phyloP scores from a whole-genome alignment of 805 yeast genomes.

The Nakazawaea pomicola region DNA sequence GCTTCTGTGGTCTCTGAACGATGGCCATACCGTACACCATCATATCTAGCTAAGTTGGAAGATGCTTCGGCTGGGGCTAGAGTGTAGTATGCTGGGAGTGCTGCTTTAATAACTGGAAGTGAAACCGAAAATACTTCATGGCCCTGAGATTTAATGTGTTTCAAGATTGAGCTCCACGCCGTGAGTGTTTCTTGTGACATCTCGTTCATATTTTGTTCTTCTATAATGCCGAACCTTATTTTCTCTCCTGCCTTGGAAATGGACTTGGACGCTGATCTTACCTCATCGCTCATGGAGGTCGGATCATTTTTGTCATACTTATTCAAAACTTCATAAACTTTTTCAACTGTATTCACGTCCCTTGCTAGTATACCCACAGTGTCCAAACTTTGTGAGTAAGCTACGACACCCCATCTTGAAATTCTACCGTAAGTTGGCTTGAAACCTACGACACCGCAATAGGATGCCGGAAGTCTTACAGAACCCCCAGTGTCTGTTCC shows the following conservation, averaged over 20 bases:
- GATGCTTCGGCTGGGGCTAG: conserved; percentile 92
- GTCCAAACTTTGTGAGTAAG: conserved; percentile 92
- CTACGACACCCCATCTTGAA: conserved; percentile 86
- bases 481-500: conserved; percentile 99
- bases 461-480: conserved; percentile 86
- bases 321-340: conserved; percentile 55
- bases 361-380: conserved; percentile 82
- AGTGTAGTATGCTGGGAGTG: conserved; percentile 81
- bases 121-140: conserved; percentile 59
- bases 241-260: background rate
- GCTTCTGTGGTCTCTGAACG: conserved; percentile 34
- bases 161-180: conserved; percentile 43
- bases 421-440: conserved; percentile 92
- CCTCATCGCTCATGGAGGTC: conserved; percentile 44
- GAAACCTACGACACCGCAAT: conserved; percentile 78
- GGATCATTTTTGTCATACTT: conserved; percentile 72
- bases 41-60: conserved; percentile 84
- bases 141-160: conserved; percentile 40
- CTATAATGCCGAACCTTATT: conserved; percentile 61
- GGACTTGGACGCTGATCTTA: conserved; percentile 23
- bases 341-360: conserved; percentile 35
- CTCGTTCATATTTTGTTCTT: conserved; percentile 57
- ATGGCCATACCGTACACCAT: conserved; percentile 82
- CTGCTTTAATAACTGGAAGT: conserved; percentile 58
- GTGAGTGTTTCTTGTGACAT: conserved; percentile 41